phyloP scores from a whole-genome alignment of 2,329 filamentous ascomycete species.

The Beauveria varroae region DNA sequence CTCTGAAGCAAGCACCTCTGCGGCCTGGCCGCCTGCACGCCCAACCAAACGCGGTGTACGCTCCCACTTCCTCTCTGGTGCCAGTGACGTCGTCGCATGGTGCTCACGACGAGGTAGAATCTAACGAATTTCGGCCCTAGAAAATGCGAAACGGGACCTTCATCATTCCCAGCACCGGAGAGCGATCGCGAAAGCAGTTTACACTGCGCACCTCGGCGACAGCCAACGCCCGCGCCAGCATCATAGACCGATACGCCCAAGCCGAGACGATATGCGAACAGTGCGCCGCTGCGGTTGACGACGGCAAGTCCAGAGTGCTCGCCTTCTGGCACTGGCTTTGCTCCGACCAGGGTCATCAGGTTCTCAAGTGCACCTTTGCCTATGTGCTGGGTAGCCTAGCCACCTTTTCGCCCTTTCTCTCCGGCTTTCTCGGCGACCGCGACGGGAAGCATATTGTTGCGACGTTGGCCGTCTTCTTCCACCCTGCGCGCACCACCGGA shows the following conservation, averaged over 20 bases:
- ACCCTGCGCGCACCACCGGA: constrained; percentile 76
- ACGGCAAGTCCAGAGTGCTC: constrained; percentile 26
- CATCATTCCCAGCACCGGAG: constrained; percentile 77
- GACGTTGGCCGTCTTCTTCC: constrained; percentile 91
- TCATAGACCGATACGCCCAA: constrained; percentile 11
- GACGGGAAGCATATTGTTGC: constrained; percentile 93
- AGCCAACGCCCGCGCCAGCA: constrained; percentile 20
- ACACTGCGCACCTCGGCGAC: constrained; percentile 55
- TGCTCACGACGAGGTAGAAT: neutral
- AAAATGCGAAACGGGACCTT: constrained; percentile 81
- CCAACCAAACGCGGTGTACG: constrained; percentile 9
- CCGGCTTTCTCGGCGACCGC: constrained; percentile 67
- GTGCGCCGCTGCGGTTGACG: constrained; percentile 11
- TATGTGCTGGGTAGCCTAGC: constrained; percentile 81
- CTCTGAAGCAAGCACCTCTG: constrained; percentile 5
- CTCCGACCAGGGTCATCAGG: constrained; percentile 68
- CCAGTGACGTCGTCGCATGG: neutral
- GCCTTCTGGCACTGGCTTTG: constrained; percentile 51
- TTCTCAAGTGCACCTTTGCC: constrained; percentile 85
- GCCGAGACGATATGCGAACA: constrained; percentile 14
- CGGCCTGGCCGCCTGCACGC: constrained; percentile 9
- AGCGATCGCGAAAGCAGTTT: constrained; percentile 73
- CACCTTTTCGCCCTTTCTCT: constrained; percentile 71
- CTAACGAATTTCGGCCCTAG: constrained; percentile 26
- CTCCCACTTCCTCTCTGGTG: neutral